Evolutionary conservation across 192 early-diverging fungal genomes (phyloP).

Genomic region (Spizellomyces sp.): DNA sequence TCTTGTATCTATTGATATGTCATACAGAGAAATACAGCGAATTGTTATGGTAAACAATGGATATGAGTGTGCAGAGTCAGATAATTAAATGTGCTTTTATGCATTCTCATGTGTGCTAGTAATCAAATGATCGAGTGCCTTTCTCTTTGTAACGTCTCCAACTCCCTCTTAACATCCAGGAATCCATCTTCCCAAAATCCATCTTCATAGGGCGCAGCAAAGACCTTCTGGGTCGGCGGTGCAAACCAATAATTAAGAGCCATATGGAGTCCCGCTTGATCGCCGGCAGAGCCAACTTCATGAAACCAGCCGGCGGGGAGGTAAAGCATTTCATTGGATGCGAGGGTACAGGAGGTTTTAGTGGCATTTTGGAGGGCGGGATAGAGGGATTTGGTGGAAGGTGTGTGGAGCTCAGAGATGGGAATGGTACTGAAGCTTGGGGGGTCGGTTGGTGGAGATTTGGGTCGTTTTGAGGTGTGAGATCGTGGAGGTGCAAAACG

Average conservation of each 20-base stretch:
- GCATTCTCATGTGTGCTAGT: too few species aligned
- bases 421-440: slow-evolving; percentile 39
- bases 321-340: slow-evolving; percentile 30
- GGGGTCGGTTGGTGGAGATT: slow-evolving; percentile 12
- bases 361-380: slow-evolving; percentile 26
- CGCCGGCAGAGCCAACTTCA: slow-evolving; percentile 27
- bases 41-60: too few species aligned
- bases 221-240: slow-evolving; percentile 31
- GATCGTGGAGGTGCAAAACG: background rate
- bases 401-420: slow-evolving; percentile 6
- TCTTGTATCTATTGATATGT: too few species aligned
- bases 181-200: slow-evolving; percentile 34
- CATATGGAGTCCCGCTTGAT: slow-evolving; percentile 26
- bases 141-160: too few species aligned
- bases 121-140: too few species aligned
- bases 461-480: background rate
- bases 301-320: slow-evolving; percentile 49
- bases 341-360: slow-evolving; percentile 16
- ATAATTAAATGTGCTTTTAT: too few species aligned
- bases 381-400: slow-evolving; percentile 6
- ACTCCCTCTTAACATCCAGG: background rate
- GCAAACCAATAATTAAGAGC: slow-evolving; percentile 45
- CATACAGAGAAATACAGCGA: too few species aligned
- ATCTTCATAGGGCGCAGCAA: slow-evolving; percentile 32
- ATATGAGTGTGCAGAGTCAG: too few species aligned